Conservation (phyloP, 2,329 filamentous ascomycete species). For the Diaporthe sp. region DNA sequence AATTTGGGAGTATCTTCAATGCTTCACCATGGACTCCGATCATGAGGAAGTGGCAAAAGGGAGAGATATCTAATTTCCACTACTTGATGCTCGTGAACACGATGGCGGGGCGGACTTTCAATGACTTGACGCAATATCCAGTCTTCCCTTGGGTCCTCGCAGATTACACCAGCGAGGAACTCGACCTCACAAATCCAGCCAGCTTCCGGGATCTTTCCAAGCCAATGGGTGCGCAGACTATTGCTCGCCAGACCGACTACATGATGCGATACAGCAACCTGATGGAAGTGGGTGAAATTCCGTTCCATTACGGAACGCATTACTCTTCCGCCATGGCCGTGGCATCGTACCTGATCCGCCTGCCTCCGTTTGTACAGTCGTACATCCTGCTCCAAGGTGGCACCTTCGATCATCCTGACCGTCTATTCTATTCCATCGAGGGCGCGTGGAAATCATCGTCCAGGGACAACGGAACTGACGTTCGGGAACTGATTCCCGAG, state of each 20-base stretch:
- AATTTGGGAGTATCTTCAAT: conserved; percentile 93
- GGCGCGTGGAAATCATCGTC: conserved; percentile 94
- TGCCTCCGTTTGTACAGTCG: conserved; percentile 96
- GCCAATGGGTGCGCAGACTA: conserved; percentile 94
- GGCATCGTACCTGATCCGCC: conserved; percentile 92
- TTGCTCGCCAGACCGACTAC: conserved; percentile 82
- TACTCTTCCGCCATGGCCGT: conserved; percentile 99
- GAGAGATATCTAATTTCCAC: conserved; percentile 98
- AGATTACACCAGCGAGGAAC: conserved; percentile 93
- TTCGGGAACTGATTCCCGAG: conserved; percentile 94
- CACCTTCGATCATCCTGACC: conserved; percentile 94
- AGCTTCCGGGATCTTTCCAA: conserved; percentile 93
- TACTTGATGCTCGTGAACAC: conserved; percentile 99
- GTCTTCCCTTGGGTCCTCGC: conserved; percentile 98
- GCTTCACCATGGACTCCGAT: conserved; percentile 85
- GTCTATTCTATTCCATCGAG: conserved; percentile 93
- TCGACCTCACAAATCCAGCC: conserved; percentile 86
- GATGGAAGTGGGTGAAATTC: conserved; percentile 90
- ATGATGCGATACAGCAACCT: conserved; percentile 88
- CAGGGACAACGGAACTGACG: conserved; percentile 90
- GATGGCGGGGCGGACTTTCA: conserved; percentile 96
- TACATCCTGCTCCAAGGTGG: conserved; percentile 96
- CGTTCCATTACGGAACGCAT: conserved; percentile 98
- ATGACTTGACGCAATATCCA: conserved; percentile 97
- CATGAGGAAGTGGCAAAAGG: conserved; percentile 90